Conservation (phyloP, 208 protist species). For the Acanthamoeba divionensis region DNA sequence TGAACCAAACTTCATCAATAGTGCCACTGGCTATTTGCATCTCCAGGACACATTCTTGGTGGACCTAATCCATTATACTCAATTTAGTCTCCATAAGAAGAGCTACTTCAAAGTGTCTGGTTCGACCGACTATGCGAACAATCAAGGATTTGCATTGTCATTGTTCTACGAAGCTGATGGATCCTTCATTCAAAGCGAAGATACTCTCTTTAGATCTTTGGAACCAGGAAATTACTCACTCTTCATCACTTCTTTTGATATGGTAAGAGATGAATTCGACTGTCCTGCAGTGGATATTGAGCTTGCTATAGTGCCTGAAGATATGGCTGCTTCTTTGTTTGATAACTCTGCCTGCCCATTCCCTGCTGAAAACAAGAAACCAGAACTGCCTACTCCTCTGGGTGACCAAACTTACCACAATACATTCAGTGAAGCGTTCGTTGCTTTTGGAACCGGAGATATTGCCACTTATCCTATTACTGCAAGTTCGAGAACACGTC, state of each 20-base stretch:
- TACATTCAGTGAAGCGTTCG: not conserved
- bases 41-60: not conserved
- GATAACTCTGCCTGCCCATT: not conserved
- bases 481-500: not conserved
- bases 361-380: not conserved
- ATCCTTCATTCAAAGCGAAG: not conserved
- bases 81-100: not conserved
- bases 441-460: not conserved
- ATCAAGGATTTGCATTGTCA: slow-evolving; percentile 1
- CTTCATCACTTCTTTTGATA: slow-evolving; percentile 32
- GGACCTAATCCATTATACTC: slow-evolving; percentile 32
- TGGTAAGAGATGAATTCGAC: not conserved
- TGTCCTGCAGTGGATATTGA: not conserved
- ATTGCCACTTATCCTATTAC: not conserved
- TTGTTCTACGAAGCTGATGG: not conserved
- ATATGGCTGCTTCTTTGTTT: not conserved
- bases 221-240: slow-evolving; percentile 25
- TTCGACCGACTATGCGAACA: not conserved
- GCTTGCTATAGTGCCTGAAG: not conserved
- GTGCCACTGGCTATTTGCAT: not conserved
- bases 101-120: slow-evolving; percentile 38
- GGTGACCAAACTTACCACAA: too few relatives aligned
- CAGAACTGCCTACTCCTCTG: not conserved
- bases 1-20: slow-evolving; percentile 26
- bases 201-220: not conserved